These are phyloP conservation scores for Yamadazyma olivae DNA, from an alignment of 805 yeast genomes.

Conservation along the genomic window DNA sequence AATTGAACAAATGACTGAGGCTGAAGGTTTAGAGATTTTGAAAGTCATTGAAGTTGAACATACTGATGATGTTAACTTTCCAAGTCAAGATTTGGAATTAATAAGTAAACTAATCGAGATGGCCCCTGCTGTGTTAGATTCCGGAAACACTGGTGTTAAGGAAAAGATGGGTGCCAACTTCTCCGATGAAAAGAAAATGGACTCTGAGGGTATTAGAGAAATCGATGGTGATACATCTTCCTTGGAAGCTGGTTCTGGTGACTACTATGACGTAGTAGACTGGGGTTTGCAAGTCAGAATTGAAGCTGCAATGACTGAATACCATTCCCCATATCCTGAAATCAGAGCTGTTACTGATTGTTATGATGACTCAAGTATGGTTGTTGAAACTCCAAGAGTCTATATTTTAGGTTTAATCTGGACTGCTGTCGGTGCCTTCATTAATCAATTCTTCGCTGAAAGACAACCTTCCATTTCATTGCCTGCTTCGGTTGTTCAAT, in stretches of 20 bases:
- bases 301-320: conserved; percentile 40
- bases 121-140: conserved; percentile 1
- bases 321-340: conserved; percentile 60
- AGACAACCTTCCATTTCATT: conserved; percentile 50
- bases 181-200: neutral
- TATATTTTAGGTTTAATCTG: conserved; percentile 52
- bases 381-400: conserved; percentile 52
- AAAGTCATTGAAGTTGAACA: conserved; percentile 19
- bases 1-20: conserved; percentile 29
- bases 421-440: conserved; percentile 50
- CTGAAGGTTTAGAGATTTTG: conserved; percentile 41
- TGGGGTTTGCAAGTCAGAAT: conserved; percentile 33
- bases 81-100: conserved; percentile 27
- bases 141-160: neutral
- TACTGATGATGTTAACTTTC: conserved; percentile 30
- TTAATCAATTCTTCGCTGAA: conserved; percentile 54
- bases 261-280: conserved; percentile 13
- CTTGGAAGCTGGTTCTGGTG: conserved; percentile 1
- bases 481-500: conserved; percentile 40
- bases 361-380: conserved; percentile 46
- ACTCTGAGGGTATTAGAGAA: neutral
- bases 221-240: conserved; percentile 1
- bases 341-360: conserved; percentile 66
- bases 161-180: neutral
- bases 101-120: conserved; percentile 15